Evolutionary conservation across 805 yeast species (phyloP), one percentile per base, ranked within the genome.

Genomic region (Torulaspora gathmanii): DNA sequence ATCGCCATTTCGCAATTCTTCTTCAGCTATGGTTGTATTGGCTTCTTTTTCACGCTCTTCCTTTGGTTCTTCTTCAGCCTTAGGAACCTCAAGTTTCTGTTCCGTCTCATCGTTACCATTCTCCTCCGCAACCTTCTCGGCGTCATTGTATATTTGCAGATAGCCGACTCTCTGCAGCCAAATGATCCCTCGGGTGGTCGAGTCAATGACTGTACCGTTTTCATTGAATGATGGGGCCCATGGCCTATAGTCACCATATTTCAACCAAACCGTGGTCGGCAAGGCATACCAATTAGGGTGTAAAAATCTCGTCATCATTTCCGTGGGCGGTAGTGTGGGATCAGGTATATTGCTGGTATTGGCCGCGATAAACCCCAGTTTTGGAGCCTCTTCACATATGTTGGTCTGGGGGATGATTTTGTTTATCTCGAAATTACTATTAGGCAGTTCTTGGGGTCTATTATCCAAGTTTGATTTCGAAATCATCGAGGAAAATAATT

Each of bases 401-500:
- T 65, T 52, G 41, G 64, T 45, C 45, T 58, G 67, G 6, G 96
- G 93, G 20, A 87, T 67, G 1, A 87, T 78, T 49, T 80, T 81
- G 26, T 89, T 71, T n/a, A 80, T 60, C 37, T 74, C 72, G 57
- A 86, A 82, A 11, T 60, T 60, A 27, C 82, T 82, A 25, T 81
- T 82, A 8, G 86, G 87, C 3, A 85, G 73, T 2, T 74, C 67
- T 2, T 85, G 78, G 40, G 79, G 81, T 50, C 95, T 78, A 36
- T 82, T 78, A 60, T 93, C 98, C 42, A 89, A 66, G 16, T 75
- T 69, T 0, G 97, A 86, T 56, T 79, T 83, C 23, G 77, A 74
- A 27, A 78, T 73, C 29, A 83, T 66, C 0, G 95, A 83, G 5
- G 95, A 76, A 60, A 93, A 91, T 40, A 93, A 70, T 11, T 96